Evolutionary conservation across 305 asterid genomes (phyloP), one percentile per base, ranked within the genome.

Genomic region (Striga hermonthica): DNA sequence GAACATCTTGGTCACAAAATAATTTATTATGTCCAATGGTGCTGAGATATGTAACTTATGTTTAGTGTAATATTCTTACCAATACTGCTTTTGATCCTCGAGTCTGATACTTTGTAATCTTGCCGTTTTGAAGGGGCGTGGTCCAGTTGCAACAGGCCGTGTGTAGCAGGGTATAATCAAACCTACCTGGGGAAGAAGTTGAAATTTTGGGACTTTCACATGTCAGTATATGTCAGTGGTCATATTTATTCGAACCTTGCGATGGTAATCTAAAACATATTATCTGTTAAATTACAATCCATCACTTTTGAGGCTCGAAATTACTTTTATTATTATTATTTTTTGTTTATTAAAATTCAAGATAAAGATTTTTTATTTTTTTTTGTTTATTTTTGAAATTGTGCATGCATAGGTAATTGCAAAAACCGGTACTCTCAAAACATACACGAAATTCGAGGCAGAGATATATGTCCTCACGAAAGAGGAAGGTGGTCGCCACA

Each of bases 101-200:
- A 45, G 39, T n/a, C 6, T 73, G 63, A 36, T 64, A 43, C n/a
- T 53, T 67, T 49, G 31, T 53, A 44, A 39, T 53, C 16, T 57
- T 78, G 71, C 56, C 58, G 35, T 50, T 62, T 22, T 79, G 44
- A 41, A 90, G 97, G 97, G 97, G 6, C 96, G 97, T 76, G 97
- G 97, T 72, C 88, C 97, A 53, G 97, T 90, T 79, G 97, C 97
- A 57, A 88, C 97, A 15, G 97, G 97, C 54, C 95, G 96, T 69
- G 76, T 90, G 43, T 96, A 90, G 76, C 97, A 90, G 73, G 97
- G 97, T 31, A 54, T 76, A 7, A 80, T 90, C 49, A 90, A 90
- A 75, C 82, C 84, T 15, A 75, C 82, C 84, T 15, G 97, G 97
- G 36, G 97, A 90, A 16, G 97, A 90, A 74, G 95, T 90, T 52